A percentile compares a stretch with the other conserved stretches of the same genome.
These are phyloP conservation scores for Cystoderma amianthinum DNA, from an alignment of 768 basidiomycete species.

Conservation along the genomic window DNA sequence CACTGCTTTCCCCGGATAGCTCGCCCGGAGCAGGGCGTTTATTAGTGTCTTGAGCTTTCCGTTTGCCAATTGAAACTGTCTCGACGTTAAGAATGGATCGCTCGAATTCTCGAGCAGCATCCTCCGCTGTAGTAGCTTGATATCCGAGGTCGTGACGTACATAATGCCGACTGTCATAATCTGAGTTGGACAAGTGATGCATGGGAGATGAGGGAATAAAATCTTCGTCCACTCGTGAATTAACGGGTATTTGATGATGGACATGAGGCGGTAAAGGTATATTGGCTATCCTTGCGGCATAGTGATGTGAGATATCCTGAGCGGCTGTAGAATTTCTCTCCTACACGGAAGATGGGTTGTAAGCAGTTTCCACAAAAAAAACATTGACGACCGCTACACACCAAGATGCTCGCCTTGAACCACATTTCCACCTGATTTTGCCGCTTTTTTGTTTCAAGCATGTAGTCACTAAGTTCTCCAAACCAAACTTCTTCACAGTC, in stretches of 20 bases:
- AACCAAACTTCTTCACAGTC: conserved; percentile 77
- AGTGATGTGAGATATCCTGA: conserved; percentile 49
- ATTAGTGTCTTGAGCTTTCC: conserved; percentile 36
- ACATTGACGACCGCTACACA: conserved; percentile 20
- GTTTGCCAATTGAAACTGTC: conserved; percentile 18
- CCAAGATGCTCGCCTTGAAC: conserved; percentile 63
- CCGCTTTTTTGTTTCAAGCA: conserved; percentile 65
- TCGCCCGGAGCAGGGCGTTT: conserved; percentile 44
- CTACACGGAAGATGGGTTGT: conserved; percentile 27
- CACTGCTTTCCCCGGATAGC: conserved; percentile 56
- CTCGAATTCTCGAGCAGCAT: conserved; percentile 52
- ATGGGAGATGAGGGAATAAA: conserved; percentile 15
- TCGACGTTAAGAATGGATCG: conserved; percentile 42
- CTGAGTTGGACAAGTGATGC: conserved; percentile 14
- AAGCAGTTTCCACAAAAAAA: conserved; percentile 1
- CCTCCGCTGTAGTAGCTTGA: conserved; percentile 36
- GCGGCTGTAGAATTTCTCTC: conserved; percentile 66
- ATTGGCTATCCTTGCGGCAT: conserved; percentile 41
- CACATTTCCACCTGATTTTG: conserved; percentile 67
- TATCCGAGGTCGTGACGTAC: conserved; percentile 7
- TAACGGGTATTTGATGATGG: conserved; percentile 16
- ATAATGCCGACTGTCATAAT: conserved; percentile 15
- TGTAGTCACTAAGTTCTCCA: conserved; percentile 61
- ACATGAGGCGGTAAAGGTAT: conserved; percentile 31
- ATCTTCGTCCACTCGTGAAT: conserved; percentile 19